Base-by-base conservation (phyloP, 148 eudicot species). In the Chenopodium berlandieri region DNA sequence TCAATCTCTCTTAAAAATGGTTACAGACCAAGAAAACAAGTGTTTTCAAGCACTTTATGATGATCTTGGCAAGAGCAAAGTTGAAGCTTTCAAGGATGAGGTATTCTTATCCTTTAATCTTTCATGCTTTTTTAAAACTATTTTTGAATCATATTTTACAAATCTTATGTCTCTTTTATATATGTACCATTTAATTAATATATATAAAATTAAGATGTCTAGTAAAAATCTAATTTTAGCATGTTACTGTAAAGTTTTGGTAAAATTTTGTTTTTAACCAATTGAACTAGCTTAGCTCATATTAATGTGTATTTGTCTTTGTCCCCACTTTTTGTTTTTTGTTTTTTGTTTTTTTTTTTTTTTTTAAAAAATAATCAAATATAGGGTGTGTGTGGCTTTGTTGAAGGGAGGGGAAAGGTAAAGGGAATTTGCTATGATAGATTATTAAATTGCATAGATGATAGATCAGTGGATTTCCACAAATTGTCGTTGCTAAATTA, bases 51-150 rank as follows among this genome's bases (percentile, higher is more conserved):
- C 92, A 1, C 92, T 95, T 71, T 62, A 78, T 52, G 79, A 84
- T 30, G 99, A 95, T 85, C 92, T 95, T 78, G 91, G 93, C 2
- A 95, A 95, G 80, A 85, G 85, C 71, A 87, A 89, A 1, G 82
- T 88, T 71, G 99, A 95, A 86, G 83, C 87, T 63, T 93, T 82
- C 81, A 93, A 94, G 71, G 99, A 95, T 74, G 99, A 95, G 91
- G 99, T 92, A 81, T 46, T 25, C 0, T 54, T 44, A 11, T 48
- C 14, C 54, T 48, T 37, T 0, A 37, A 37, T 37, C 44, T 37
- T 37, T 37, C 7, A 6, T 37, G 7, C 7, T 37, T 37, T 37
- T 37, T 37, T 5, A 3, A 34, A 34, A 5, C 0, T 37, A 5
- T 37, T 40, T 74, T 30, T 44, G 47, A 10, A 50, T 50, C 56